A percentile compares a stretch with the other conserved stretches of the same genome.
Conservation (phyloP, 257 asterid genomes). For the Nicotiana noctiflora region DNA sequence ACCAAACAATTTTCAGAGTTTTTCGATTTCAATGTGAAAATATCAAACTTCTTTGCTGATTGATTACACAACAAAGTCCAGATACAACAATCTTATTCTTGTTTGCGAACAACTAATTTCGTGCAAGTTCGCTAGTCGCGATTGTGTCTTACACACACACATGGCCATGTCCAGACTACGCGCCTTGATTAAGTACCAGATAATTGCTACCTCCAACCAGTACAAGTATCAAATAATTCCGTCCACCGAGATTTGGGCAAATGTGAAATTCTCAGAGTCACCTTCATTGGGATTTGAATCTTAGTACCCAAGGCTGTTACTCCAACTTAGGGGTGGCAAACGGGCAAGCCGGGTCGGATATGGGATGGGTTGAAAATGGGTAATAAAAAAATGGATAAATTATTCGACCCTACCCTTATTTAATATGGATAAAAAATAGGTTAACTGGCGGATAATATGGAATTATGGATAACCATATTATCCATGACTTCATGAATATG, state of each 20-base stretch:
- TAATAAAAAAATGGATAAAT: too few species aligned
- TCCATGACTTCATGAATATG: too few species aligned
- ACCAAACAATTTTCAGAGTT: not conserved
- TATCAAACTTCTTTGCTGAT: not conserved
- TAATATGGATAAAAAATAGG: too few species aligned
- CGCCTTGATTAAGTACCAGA: not conserved
- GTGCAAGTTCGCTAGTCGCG: too few species aligned
- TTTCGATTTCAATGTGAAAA: not conserved
- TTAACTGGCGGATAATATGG: too few species aligned
- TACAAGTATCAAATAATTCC: not conserved
- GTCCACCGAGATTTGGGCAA: not conserved
- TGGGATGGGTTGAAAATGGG: too few species aligned
- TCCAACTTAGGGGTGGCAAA: not conserved
- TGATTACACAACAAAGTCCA: not conserved
- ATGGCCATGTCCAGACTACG: not conserved
- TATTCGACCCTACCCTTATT: too few species aligned
- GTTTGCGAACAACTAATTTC: too few species aligned
- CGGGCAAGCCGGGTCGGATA: too few species aligned
- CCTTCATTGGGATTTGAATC: not conserved
- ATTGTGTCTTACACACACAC: not conserved
- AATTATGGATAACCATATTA: too few species aligned
- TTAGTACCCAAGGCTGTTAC: not conserved
- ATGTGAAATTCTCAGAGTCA: not conserved
- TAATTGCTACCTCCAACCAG: not conserved
- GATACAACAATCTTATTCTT: not conserved